phyloP scores from a whole-genome alignment of 768 basidiomycete species.

The Russula griseocarnosa region DNA sequence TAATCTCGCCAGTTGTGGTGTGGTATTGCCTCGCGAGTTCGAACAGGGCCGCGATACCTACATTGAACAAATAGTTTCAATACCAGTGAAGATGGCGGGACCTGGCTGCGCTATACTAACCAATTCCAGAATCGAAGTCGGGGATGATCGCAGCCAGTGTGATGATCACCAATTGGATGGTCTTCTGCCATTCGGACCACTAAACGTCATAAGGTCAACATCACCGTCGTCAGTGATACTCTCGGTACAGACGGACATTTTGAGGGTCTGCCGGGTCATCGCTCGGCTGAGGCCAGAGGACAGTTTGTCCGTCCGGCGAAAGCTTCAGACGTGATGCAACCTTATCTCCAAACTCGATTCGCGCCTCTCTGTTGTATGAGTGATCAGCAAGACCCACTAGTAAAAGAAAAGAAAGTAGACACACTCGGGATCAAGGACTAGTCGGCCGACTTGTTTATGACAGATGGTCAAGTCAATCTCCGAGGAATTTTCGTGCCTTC shows the following conservation, averaged over 20 bases:
- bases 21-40: slow-evolving; percentile 52
- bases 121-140: slow-evolving; percentile 64
- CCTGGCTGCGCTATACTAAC: slow-evolving; percentile 33
- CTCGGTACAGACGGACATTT: slow-evolving; percentile 40
- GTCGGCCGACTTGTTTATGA: no score
- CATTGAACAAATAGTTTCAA: background rate
- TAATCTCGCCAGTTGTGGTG: slow-evolving; percentile 54
- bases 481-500: background rate
- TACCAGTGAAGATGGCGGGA: background rate
- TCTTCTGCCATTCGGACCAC: slow-evolving; percentile 54
- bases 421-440: slow-evolving; percentile 30
- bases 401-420: slow-evolving; percentile 28
- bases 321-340: slow-evolving; percentile 56
- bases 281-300: slow-evolving; percentile 71
- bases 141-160: slow-evolving; percentile 63
- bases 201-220: slow-evolving; percentile 31
- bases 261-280: slow-evolving; percentile 61
- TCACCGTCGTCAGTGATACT: background rate
- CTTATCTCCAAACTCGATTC: slow-evolving; percentile 54
- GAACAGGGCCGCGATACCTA: slow-evolving; percentile 61
- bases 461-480: slow-evolving; percentile 35
- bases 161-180: slow-evolving; percentile 53
- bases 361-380: slow-evolving; percentile 49
- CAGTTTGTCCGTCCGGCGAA: slow-evolving; percentile 51
- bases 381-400: background rate